phyloP scores from a whole-genome alignment of 129 eudicot species.

The Lactuca sativa region DNA sequence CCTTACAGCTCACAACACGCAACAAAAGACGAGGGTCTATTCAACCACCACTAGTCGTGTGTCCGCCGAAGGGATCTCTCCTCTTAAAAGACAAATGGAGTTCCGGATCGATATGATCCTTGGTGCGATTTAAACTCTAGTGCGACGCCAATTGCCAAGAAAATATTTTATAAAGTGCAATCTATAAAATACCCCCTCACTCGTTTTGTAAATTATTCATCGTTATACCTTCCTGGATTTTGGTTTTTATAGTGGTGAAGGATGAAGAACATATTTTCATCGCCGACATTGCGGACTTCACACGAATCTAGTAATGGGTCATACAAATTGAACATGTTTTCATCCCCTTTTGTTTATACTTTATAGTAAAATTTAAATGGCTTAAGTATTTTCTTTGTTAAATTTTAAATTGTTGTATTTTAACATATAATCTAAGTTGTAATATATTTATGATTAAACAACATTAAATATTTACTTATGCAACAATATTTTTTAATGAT shows the following conservation, averaged over 20 bases:
- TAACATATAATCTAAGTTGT: background rate
- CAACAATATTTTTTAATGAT: too few species aligned
- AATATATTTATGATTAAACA: background rate
- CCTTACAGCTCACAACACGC: too few species aligned
- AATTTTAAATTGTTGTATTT: background rate
- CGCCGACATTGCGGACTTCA: background rate
- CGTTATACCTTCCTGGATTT: background rate
- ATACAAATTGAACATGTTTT: background rate
- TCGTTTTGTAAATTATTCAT: background rate
- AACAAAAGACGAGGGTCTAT: too few species aligned
- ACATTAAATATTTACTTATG: too few species aligned
- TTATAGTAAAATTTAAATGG: background rate
- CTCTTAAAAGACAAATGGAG: too few species aligned
- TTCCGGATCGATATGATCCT: too few species aligned
- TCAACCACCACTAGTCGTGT: too few species aligned
- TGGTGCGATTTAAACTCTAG: too few species aligned
- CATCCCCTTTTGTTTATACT: background rate
- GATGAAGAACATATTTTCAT: too few species aligned
- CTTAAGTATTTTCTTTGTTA: background rate
- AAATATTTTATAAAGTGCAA: too few species aligned
- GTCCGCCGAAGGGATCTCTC: too few species aligned
- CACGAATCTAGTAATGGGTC: background rate
- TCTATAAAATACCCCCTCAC: background rate
- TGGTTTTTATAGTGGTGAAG: background rate
- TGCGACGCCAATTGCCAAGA: too few species aligned